Conservation (phyloP, 2,329 filamentous ascomycete species). For the Pseudogymnoascus sp. region DNA sequence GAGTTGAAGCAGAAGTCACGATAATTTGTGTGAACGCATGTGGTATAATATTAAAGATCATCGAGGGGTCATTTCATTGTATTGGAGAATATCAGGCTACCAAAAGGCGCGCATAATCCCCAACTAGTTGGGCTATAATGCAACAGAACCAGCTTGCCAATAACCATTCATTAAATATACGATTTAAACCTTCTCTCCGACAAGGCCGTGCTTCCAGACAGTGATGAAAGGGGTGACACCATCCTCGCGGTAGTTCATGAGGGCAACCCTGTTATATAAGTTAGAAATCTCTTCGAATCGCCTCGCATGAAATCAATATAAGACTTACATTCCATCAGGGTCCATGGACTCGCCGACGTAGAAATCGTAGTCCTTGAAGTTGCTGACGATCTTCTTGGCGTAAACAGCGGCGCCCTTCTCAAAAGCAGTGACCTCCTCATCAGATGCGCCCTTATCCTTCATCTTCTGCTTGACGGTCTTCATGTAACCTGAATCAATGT, state of each 20-base stretch:
- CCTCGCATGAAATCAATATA: constrained; percentile 10
- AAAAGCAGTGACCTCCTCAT: constrained; percentile 66
- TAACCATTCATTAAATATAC: constrained; percentile 8
- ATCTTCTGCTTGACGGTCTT: constrained; percentile 73
- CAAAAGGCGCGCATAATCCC: constrained; percentile 1
- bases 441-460: constrained; percentile 51
- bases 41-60: neutral
- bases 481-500: constrained; percentile 63
- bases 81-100: constrained; percentile 9
- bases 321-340: constrained; percentile 80
- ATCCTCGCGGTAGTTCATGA: constrained; percentile 97
- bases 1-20: neutral
- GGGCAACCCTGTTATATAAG: constrained; percentile 57
- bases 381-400: constrained; percentile 70
- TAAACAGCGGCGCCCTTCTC: constrained; percentile 65
- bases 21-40: neutral
- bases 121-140: neutral
- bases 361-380: constrained; percentile 97
- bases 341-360: constrained; percentile 88
- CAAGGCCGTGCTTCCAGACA: constrained; percentile 92
- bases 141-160: constrained; percentile 7
- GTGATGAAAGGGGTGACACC: constrained; percentile 82
- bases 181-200: constrained; percentile 81
- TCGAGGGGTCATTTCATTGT: constrained; percentile 7
- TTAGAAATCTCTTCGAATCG: constrained; percentile 7